These are phyloP conservation scores for Aspergillus sp. DNA, from an alignment of 2,329 filamentous ascomycete species.

Conservation along the genomic window DNA sequence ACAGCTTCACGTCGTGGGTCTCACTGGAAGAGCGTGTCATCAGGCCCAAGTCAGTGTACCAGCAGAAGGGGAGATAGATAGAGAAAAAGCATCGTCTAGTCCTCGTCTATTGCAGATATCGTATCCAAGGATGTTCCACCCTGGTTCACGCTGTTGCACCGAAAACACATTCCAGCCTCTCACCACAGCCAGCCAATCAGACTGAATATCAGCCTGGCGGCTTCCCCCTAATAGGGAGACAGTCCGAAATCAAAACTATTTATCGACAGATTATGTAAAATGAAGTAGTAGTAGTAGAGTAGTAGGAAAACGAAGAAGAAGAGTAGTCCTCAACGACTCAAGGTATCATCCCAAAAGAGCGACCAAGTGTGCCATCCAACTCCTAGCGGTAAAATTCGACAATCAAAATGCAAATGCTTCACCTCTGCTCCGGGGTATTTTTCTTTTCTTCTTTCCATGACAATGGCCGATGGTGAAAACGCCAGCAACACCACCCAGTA, in stretches of 20 bases:
- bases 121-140: background rate
- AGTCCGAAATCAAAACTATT: constrained; percentile 6
- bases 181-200: background rate
- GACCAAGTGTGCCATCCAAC: constrained; percentile 12
- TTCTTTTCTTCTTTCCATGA: constrained; percentile 21
- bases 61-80: background rate
- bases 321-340: constrained; percentile 6
- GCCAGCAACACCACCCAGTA: constrained; percentile 9
- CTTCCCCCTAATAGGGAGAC: background rate
- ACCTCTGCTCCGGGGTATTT: constrained; percentile 22
- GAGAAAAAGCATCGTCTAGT: background rate
- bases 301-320: background rate
- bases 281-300: background rate
- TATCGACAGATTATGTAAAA: constrained; percentile 4
- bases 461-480: constrained; percentile 5
- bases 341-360: constrained; percentile 5
- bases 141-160: too few relatives aligned
- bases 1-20: background rate
- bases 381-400: constrained; percentile 4
- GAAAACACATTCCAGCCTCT: background rate
- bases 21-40: background rate
- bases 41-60: background rate
- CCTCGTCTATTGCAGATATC: constrained; percentile 5
- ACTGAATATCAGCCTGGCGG: background rate
- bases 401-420: constrained; percentile 16